phyloP scores from a whole-genome alignment of 495 filamentous ascomycete genomes.

The Tricharina praecox region DNA sequence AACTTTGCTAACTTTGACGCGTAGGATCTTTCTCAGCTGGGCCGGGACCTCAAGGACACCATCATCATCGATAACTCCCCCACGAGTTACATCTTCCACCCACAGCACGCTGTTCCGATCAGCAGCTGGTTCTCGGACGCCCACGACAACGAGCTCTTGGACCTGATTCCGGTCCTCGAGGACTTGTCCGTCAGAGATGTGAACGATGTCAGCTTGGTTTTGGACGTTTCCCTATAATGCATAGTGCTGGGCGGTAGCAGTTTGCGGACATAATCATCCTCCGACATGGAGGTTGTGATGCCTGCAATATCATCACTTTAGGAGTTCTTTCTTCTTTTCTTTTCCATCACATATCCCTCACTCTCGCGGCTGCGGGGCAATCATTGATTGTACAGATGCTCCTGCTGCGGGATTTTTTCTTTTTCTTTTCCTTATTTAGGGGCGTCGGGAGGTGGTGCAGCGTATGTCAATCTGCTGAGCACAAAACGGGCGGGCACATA shows the following conservation, averaged over 20 bases:
- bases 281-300: not conserved
- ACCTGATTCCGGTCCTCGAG: conserved; percentile 95
- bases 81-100: conserved; percentile 98
- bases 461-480: conserved; percentile 1
- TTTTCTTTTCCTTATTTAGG: not conserved
- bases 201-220: conserved; percentile 88
- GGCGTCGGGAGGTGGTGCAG: not conserved
- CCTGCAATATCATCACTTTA: not conserved
- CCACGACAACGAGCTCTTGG: conserved; percentile 96
- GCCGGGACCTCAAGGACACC: conserved; percentile 86
- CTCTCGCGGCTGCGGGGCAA: not conserved
- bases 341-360: not conserved
- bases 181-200: conserved; percentile 79
- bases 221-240: conserved; percentile 74
- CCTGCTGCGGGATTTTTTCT: not conserved
- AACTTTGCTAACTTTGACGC: conserved; percentile 3
- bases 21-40: conserved; percentile 85
- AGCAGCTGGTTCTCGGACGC: conserved; percentile 99
- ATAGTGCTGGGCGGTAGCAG: not conserved
- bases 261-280: not conserved
- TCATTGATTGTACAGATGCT: conserved; percentile 1
- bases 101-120: conserved; percentile 96
- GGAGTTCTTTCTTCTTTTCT: not conserved
- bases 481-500: not conserved
- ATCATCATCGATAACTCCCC: conserved; percentile 99